phyloP scores from a whole-genome alignment of 2,329 filamentous ascomycete genomes.

The Aotearoamyces nothofagi region DNA sequence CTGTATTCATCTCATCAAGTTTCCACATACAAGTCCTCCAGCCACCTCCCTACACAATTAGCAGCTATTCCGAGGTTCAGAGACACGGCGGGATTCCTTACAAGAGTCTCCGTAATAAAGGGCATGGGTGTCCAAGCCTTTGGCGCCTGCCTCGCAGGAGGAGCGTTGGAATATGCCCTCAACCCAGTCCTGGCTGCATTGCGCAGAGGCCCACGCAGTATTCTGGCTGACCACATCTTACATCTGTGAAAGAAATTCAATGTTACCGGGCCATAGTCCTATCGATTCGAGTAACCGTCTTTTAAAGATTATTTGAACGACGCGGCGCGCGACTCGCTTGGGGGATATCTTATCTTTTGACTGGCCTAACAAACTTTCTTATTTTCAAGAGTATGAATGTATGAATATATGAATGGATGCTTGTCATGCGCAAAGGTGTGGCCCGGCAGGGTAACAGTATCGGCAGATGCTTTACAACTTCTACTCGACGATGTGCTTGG shows the following conservation, averaged over 20 bases:
- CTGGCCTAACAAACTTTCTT: not conserved
- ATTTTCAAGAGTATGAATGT: not conserved
- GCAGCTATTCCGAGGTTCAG: conserved; percentile 4
- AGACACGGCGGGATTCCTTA: conserved; percentile 22
- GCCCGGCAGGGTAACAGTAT: too few relatives aligned
- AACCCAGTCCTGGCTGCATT: conserved; percentile 8
- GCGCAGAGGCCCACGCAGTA: conserved; percentile 13
- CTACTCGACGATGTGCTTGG: too few relatives aligned
- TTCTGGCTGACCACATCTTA: conserved; percentile 13
- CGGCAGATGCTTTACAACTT: too few relatives aligned
- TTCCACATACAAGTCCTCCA: conserved; percentile 57
- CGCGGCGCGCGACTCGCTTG: not conserved
- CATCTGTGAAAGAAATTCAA: not conserved
- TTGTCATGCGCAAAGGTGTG: too few relatives aligned
- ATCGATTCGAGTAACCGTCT: not conserved
- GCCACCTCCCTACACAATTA: conserved; percentile 45
- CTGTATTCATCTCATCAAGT: conserved; percentile 11
- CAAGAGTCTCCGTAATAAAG: conserved; percentile 37
- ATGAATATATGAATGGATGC: too few relatives aligned
- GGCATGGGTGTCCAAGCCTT: conserved; percentile 29
- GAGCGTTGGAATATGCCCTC: conserved; percentile 13
- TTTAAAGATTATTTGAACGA: not conserved
- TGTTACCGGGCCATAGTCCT: not conserved
- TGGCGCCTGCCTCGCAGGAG: conserved; percentile 14
- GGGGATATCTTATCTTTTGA: not conserved